phyloP scores from a whole-genome alignment of 2,329 filamentous ascomycete genomes.

The Pseudocercospora musae region DNA sequence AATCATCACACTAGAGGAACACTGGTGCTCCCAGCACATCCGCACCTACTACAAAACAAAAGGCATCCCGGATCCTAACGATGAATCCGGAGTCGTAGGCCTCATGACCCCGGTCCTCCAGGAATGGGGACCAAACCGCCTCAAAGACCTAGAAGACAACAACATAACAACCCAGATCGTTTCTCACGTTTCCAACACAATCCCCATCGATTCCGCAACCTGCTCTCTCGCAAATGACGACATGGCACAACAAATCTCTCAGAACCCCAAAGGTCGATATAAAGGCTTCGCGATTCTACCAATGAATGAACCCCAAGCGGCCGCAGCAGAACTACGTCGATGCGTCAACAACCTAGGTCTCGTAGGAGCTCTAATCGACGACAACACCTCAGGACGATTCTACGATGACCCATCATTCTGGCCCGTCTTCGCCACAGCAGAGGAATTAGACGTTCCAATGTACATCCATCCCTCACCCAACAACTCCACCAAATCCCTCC shows the following conservation, averaged over 20 bases:
- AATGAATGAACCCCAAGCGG: constrained; percentile 26
- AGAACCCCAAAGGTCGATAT: constrained; percentile 19
- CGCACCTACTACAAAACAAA: background rate
- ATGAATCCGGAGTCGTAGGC: background rate
- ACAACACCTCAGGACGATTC: constrained; percentile 16
- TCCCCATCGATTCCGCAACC: constrained; percentile 12
- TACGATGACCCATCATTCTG: constrained; percentile 27
- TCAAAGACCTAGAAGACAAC: constrained; percentile 9
- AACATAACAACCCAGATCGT: constrained; percentile 26
- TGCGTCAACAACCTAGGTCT: constrained; percentile 24
- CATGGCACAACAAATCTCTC: constrained; percentile 19
- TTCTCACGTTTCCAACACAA: constrained; percentile 22
- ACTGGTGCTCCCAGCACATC: background rate
- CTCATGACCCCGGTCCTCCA: background rate
- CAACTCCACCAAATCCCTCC: constrained; percentile 37
- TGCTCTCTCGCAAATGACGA: constrained; percentile 27
- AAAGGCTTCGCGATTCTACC: constrained; percentile 29
- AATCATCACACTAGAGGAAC: constrained; percentile 5
- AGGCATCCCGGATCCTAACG: background rate
- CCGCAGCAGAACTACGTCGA: constrained; percentile 25
- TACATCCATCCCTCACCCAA: constrained; percentile 48
- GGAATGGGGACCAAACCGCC: background rate
- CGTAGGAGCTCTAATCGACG: constrained; percentile 30
- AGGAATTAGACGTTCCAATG: constrained; percentile 47
- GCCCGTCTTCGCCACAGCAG: constrained; percentile 28